Percentiles rank a stretch among this genome's conserved stretches.
These are phyloP conservation scores for Phaffomyces thermotolerans DNA, from an alignment of 805 yeast genomes.

Conservation along the genomic window DNA sequence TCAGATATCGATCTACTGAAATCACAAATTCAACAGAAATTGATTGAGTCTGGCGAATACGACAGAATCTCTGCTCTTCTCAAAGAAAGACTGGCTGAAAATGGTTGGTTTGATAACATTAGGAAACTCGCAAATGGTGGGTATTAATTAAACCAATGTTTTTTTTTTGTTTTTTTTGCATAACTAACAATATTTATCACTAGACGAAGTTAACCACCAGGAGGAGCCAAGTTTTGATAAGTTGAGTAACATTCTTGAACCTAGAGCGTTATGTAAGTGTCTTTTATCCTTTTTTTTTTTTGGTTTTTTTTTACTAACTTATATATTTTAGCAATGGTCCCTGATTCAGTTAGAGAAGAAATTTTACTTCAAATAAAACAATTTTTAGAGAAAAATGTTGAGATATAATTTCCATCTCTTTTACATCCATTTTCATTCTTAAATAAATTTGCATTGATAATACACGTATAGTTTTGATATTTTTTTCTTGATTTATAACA, in stretches of 20 bases:
- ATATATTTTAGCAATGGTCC: conserved; percentile 42
- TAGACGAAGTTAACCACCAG: conserved; percentile 33
- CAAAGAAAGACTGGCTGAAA: conserved; percentile 56
- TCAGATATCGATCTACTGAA: conserved; percentile 26
- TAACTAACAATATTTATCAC: no score
- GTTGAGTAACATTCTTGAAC: conserved; percentile 46
- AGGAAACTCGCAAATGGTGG: conserved; percentile 48
- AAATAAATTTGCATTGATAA: no score
- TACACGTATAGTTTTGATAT: no score
- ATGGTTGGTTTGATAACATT: conserved; percentile 84
- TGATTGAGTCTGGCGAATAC: conserved; percentile 74
- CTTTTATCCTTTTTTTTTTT: background rate
- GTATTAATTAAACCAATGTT: conserved; percentile 4
- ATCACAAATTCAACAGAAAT: conserved; percentile 59
- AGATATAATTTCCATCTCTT: conserved; percentile 5
- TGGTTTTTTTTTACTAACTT: conserved; percentile 8
- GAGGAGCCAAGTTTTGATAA: conserved; percentile 45
- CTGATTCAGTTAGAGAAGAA: conserved; percentile 54
- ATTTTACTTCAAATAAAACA: conserved; percentile 49
- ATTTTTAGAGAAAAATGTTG: conserved; percentile 47
- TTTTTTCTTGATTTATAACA: background rate
- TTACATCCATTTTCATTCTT: background rate
- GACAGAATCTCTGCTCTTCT: conserved; percentile 60
- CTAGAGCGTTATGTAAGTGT: conserved; percentile 52
- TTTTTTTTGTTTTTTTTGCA: no score